Conservation (phyloP, 305 asterid genomes). For the Ilex paraguariensis region DNA sequence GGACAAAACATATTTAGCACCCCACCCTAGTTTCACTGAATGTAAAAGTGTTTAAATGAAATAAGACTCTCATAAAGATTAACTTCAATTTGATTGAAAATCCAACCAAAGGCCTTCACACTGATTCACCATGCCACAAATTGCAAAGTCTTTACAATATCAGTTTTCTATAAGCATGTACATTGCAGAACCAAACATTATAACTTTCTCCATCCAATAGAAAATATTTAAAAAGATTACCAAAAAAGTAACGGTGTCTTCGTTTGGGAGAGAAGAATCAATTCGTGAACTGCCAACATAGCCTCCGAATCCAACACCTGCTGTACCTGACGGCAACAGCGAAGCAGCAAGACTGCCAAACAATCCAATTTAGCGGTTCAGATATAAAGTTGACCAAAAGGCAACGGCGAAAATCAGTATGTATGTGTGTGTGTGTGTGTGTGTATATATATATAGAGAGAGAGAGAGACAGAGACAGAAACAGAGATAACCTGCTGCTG, state of each 20-base stretch:
- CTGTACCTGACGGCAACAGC: constrained; percentile 70
- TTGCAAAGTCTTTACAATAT: too few relatives aligned
- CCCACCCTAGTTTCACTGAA: background rate
- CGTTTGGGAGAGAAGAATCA: constrained; percentile 52
- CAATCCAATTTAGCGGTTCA: background rate
- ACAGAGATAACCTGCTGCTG: constrained; percentile 75
- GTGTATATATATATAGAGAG: constrained; percentile 7
- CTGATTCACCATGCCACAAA: too few relatives aligned
- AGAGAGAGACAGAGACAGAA: background rate
- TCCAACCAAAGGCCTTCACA: too few relatives aligned
- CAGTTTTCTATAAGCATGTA: too few relatives aligned
- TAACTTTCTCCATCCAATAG: background rate
- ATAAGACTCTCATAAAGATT: too few relatives aligned
- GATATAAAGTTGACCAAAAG: background rate
- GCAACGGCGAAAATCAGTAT: background rate
- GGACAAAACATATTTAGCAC: background rate
- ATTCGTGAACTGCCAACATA: constrained; percentile 85
- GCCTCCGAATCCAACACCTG: constrained; percentile 90
- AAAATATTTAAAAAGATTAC: constrained; percentile 25
- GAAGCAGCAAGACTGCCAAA: constrained; percentile 85
- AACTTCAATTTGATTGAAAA: too few relatives aligned
- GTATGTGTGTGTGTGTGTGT: too few relatives aligned
- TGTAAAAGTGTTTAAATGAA: background rate
- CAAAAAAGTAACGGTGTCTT: constrained; percentile 51
- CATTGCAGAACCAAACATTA: too few relatives aligned